These are phyloP conservation scores for Nissolia schottii DNA, from an alignment of 306 rosid genomes.

Conservation along the genomic window DNA sequence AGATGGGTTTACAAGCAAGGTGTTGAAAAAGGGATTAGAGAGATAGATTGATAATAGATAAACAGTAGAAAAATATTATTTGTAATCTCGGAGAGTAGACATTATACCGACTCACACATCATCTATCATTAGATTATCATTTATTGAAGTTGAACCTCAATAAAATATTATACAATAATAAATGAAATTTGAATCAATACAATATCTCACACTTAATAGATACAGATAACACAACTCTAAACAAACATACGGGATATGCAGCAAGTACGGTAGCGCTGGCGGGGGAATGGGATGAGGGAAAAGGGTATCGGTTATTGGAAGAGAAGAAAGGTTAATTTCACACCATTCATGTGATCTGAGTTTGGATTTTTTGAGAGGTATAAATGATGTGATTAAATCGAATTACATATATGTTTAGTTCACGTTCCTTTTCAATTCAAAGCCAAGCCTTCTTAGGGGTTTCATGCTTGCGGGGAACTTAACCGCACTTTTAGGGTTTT, in stretches of 20 bases:
- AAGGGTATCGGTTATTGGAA: slow-evolving; percentile 36
- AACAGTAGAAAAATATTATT: too few relatives aligned
- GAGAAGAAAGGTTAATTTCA: slow-evolving; percentile 40
- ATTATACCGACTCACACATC: too few relatives aligned
- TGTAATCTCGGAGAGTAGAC: too few relatives aligned
- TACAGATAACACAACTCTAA: too few relatives aligned
- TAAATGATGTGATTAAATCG: not conserved
- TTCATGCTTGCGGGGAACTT: slow-evolving; percentile 49
- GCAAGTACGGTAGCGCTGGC: slow-evolving; percentile 31
- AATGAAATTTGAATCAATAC: too few relatives aligned
- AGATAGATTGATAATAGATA: slow-evolving; percentile 6
- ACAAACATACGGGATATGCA: slow-evolving; percentile 15
- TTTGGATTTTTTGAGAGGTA: slow-evolving; percentile 7
- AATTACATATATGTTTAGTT: not conserved
- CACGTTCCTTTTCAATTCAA: slow-evolving; percentile 42
- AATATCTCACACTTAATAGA: too few relatives aligned
- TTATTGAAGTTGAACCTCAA: too few relatives aligned
- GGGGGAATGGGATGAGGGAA: slow-evolving; percentile 33
- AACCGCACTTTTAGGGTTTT: slow-evolving; percentile 35
- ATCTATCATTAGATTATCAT: too few relatives aligned
- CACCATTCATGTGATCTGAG: slow-evolving; percentile 16
- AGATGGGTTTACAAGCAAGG: slow-evolving; percentile 27
- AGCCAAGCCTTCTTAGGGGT: slow-evolving; percentile 44
- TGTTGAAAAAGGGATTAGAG: not conserved
- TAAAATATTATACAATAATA: too few relatives aligned